Percentiles rank a stretch among this genome's conserved stretches.
Conservation (phyloP, 345 rosid genomes). For the Eucalyptus rudis region DNA sequence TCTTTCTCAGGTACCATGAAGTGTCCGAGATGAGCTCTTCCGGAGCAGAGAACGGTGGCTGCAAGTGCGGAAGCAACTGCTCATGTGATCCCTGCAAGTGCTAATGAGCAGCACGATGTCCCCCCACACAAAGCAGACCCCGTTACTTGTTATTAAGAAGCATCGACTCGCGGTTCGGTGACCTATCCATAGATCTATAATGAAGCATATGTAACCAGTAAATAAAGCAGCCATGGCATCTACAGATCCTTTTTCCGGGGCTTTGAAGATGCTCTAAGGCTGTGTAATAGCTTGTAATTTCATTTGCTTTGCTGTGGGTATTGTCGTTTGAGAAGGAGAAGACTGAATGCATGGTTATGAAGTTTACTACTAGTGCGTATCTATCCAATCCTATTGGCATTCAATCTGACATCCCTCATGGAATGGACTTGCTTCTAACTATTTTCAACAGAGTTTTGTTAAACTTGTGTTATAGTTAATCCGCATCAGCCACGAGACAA, state of each 20-base stretch:
- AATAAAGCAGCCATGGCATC: background rate
- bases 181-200: background rate
- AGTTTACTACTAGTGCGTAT: background rate
- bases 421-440: background rate
- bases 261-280: background rate
- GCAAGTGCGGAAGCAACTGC: conserved; percentile 77
- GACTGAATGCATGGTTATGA: background rate
- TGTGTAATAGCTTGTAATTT: background rate
- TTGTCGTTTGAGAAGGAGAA: background rate
- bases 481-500: background rate
- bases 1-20: conserved; percentile 10
- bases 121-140: background rate
- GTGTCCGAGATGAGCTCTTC: conserved; percentile 12
- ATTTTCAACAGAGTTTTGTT: background rate
- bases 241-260: background rate
- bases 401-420: background rate
- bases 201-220: background rate
- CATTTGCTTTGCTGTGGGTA: background rate
- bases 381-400: background rate
- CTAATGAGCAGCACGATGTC: background rate
- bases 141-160: background rate
- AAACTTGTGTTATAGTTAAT: background rate
- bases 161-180: background rate
- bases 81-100: conserved; percentile 42
- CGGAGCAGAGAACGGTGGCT: conserved; percentile 21